Evolutionary conservation across 257 asterid species (phyloP), one percentile per base, ranked within the genome.

Genomic region (Solanum appendiculatum): DNA sequence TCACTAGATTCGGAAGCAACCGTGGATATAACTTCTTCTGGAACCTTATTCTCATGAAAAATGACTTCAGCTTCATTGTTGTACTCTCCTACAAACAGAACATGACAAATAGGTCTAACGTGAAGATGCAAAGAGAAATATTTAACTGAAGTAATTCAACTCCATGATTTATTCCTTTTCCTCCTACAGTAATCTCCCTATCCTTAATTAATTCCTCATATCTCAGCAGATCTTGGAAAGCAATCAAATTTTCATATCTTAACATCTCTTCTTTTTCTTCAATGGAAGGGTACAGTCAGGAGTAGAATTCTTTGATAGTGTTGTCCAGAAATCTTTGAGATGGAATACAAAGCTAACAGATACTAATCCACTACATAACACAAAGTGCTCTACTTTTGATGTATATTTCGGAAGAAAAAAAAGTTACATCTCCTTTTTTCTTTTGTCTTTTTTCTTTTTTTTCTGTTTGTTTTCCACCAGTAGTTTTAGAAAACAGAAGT

Each of bases 11-110:
- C 85, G 42, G 86, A 48, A 73, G 86, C 81, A 86, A 51, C 87
- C 64, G 58, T 82, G 46, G 88, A 82, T 69, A 75, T 90, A 86
- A 70, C 89, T 89, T 91, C 91, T 56, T 91, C 95, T 40, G 92
- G 90, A 89, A 88, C 87, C 88, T 88, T 90, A 88, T 91, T 93
- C 84, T 87, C 96, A 87, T 86, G 90, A 90, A 91, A 86, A 83
- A 88, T 86, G 82, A 85, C 86, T 83, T 87, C 93, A 42, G 78
- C 87, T 85, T 86, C 87, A 87, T 86, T 63, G 86, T 84, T 87
- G 89, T 75, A 89, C 89, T 91, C 91, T 77, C 86, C 98, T 94
- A 89, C 84, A 84, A 66, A 88, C 54, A 72, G 81, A 83, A 84
- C 39, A 78, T 58, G 89, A 78, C 82, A 87, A 86, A 37, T 73